Evolutionary conservation across 2,329 filamentous ascomycete genomes (phyloP), one percentile per base, ranked within the genome.

Genomic region (Emericellopsis cladophorae): DNA sequence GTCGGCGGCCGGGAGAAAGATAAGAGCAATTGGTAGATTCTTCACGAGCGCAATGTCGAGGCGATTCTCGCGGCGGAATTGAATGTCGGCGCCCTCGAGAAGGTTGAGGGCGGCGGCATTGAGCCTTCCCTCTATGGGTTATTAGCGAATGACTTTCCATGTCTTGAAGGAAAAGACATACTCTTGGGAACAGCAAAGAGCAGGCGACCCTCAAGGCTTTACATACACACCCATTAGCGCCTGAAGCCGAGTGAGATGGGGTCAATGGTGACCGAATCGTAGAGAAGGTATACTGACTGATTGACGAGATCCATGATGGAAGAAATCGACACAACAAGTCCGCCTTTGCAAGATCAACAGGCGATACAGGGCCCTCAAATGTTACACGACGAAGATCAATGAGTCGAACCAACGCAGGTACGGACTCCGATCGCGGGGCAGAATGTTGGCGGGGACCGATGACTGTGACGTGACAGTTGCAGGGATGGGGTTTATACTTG

Each of bases 111-210:
- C 79, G 44, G 86, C 79, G 64, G 87, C 77, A 64, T 95, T 84
- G 42, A 98, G 79, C 42, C 92, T 85, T 48, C 92, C 92, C 82
- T 98, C 88, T 94, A 55, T 33, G 39, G 45, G 40, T 41, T 49
- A 45, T 45, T 48, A 48, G 42, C 24, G 4, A 31, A 18, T 26
- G 4, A 12, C n/a, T 15, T 23, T 29, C 5, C n/a, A 22, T 43
- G 38, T 34, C 23, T 41, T 36, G 29, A 22, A 39, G 8, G 21
- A 40, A 12, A 31, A 29, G 42, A 78, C 84, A 70, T 68, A 89
- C 87, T 98, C 69, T 98, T 98, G 45, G 92, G 92, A n/a, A 98
- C 86, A 46, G 92, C 92, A 59, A 98, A 95, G 47, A 96, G 76
- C 43, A 96, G 75, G 49, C 92, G 84, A 57, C 90, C 89, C 71